Base-by-base conservation (phyloP, 2,329 filamentous ascomycete genomes). In the Cercospora canescens region DNA sequence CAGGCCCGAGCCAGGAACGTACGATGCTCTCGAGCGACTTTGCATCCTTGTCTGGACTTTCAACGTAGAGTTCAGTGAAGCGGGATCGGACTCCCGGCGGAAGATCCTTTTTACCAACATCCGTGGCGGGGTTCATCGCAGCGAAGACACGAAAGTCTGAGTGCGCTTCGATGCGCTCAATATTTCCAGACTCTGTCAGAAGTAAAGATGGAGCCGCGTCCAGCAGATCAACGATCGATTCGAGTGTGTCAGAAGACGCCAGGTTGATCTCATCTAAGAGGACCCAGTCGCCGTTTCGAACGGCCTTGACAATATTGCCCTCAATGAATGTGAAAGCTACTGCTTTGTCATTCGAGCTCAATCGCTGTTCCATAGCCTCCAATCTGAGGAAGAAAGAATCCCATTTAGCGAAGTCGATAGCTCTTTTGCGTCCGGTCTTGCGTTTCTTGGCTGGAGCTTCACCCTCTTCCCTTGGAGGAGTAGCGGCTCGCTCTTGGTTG, bases 81-180 rank as follows among this genome's bases (percentile, higher is more conserved):
- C 94, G 88, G 8, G 94, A 96, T 63, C 94, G 86, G 50, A 98
- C 88, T 1, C 94, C 94, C 62, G 92, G 88, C 0, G 94, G 93
- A 16, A 99, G 82, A 78, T 99, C 95, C 63, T 94, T 90, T 80
- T 99, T 99, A 67, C 96, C 95, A 63, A 97, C 89, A 81, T 99
- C 95, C 3, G 95, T 99, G 5, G 95, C 95, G 32, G 95, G 95
- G 75, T 99, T 99, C 95, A 99, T 99, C 30, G 96, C 95, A 60
- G 92, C 96, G 76, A 99, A 99, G 14, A 99, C 91, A 41, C 95
- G 89, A 78, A 99, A 99, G 70, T 97, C 89, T 0, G 93, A 90
- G 78, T 99, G 94, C 0, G 94, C 95, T 67, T 89, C 86, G 37
- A 99, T 89, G 70, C 94, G 88, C 78, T 98, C 93, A 50, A 97